A percentile compares a stretch with the other conserved stretches of the same genome.
Evolutionary conservation across 352 stramenopile species (phyloP).

Genomic region (Globisporangium middletonii): DNA sequence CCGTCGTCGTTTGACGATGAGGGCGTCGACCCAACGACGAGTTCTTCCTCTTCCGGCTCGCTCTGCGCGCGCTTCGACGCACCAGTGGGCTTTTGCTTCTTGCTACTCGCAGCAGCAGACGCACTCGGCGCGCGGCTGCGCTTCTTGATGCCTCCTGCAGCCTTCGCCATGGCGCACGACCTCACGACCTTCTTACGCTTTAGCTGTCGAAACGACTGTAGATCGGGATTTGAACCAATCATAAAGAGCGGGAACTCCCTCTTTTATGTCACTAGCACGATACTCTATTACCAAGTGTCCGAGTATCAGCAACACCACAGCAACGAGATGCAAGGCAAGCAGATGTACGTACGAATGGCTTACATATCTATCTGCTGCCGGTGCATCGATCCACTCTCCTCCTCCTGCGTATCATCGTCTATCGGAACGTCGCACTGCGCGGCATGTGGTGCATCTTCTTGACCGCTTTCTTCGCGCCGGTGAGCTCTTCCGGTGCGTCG

Average conservation of each 20-base stretch:
- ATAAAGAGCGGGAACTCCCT: too few relatives aligned
- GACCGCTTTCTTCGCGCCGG: constrained; percentile 34
- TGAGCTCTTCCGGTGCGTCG: constrained; percentile 14
- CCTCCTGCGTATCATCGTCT: constrained; percentile 10
- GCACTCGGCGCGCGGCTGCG: not conserved
- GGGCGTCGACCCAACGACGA: not conserved
- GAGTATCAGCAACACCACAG: too few relatives aligned
- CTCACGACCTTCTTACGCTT: too few relatives aligned
- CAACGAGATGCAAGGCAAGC: not conserved
- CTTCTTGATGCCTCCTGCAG: constrained; percentile 4
- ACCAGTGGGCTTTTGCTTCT: constrained; percentile 14
- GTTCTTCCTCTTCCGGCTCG: not conserved
- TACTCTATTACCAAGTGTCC: too few relatives aligned
- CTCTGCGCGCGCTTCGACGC: not conserved
- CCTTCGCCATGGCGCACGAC: too few relatives aligned
- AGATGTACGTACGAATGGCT: not conserved
- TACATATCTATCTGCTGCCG: constrained; percentile 2
- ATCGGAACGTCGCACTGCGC: constrained; percentile 80
- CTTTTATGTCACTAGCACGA: too few relatives aligned
- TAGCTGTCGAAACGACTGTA: too few relatives aligned
- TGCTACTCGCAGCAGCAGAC: constrained; percentile 4
- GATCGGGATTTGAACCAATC: too few relatives aligned
- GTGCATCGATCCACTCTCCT: too few relatives aligned
- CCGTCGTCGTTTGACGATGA: not conserved
- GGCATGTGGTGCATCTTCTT: constrained; percentile 85